Evolutionary conservation across 345 rosid species (phyloP).

Genomic region (Triadica sebifera): DNA sequence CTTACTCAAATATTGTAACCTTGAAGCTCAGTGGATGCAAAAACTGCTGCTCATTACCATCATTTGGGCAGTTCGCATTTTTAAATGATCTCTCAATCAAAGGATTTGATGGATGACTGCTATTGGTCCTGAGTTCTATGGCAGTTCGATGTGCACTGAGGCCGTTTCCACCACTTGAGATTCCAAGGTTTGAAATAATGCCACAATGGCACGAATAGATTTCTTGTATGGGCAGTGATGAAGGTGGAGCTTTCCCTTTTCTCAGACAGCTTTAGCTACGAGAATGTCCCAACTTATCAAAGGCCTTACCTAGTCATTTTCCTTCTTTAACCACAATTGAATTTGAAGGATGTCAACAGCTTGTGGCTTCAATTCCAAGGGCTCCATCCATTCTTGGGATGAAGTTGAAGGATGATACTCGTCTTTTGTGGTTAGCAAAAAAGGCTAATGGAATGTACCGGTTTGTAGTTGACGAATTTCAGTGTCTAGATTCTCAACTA

Average conservation of each 20-base stretch:
- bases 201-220: not conserved
- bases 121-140: not conserved
- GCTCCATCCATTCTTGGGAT: not conserved
- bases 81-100: too few relatives aligned
- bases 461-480: not conserved
- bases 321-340: slow-evolving; percentile 30
- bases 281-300: slow-evolving; percentile 25
- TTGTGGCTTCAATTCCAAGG: not conserved
- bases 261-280: slow-evolving; percentile 33
- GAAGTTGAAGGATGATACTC: not conserved
- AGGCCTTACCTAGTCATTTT: slow-evolving; percentile 29
- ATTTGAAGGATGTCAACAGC: slow-evolving; percentile 22
- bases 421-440: too few relatives aligned
- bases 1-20: not conserved
- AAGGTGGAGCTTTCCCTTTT: slow-evolving; percentile 13
- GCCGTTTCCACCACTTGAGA: not conserved
- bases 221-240: not conserved
- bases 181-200: not conserved
- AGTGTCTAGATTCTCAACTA: not conserved
- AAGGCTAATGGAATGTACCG: not conserved
- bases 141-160: not conserved
- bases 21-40: too few relatives aligned
- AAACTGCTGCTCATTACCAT: too few relatives aligned
- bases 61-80: too few relatives aligned
- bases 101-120: too few relatives aligned